A percentile compares a stretch with the other conserved stretches of the same genome.
Evolutionary conservation across 1,284 basidiomycete genomes (phyloP).

Genomic region (Entoloma clypeatum): DNA sequence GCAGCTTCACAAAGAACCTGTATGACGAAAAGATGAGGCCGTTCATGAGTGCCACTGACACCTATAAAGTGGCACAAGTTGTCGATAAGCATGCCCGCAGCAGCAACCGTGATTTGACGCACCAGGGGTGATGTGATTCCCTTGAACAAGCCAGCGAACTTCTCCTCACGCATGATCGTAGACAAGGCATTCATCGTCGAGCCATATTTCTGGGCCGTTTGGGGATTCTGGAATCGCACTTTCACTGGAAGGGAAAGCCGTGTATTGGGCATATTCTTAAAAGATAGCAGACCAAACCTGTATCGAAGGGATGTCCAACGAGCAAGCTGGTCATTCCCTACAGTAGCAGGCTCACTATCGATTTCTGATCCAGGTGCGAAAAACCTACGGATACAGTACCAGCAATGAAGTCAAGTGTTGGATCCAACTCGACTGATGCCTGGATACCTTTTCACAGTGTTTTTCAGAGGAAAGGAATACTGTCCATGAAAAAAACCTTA

Average conservation of each 20-base stretch:
- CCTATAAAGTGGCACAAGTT: conserved; percentile 34
- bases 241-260: conserved; percentile 59
- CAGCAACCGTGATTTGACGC: conserved; percentile 20
- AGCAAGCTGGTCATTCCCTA: no score
- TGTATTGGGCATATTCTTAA: no score
- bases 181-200: conserved; percentile 59
- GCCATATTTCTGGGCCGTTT: conserved; percentile 49
- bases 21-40: conserved; percentile 75
- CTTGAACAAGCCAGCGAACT: conserved; percentile 63
- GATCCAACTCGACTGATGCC: conserved; percentile 3
- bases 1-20: conserved; percentile 61
- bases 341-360: no score
- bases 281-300: no score
- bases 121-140: conserved; percentile 73
- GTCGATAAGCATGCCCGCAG: neutral
- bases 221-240: conserved; percentile 68
- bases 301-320: no score
- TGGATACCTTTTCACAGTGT: no score
- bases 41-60: conserved; percentile 67
- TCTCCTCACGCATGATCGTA: conserved; percentile 66
- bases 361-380: no score
- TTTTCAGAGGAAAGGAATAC: neutral
- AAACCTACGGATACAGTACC: conserved; percentile 1
- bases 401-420: conserved; percentile 1
- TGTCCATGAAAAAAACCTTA: no score